Evolutionary conservation across 2,329 filamentous ascomycete genomes (phyloP).

Genomic region (Venturia effusa): DNA sequence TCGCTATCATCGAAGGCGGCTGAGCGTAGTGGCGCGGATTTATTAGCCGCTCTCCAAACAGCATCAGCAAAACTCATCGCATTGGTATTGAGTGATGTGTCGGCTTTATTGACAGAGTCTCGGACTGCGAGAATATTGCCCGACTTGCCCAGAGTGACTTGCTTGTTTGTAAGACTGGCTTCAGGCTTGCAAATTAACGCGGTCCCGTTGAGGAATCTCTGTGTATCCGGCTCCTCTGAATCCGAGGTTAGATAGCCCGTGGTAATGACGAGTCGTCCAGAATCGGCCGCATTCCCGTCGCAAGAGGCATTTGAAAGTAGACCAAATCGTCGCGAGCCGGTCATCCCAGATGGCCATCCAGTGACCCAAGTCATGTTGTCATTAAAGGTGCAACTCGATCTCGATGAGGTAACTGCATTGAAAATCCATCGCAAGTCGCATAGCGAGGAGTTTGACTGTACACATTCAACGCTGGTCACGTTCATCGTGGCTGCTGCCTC

Average conservation of each 20-base stretch:
- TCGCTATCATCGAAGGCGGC: background rate
- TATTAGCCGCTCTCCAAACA: background rate
- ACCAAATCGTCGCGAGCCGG: conserved; percentile 1
- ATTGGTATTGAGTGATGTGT: background rate
- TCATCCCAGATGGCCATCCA: background rate
- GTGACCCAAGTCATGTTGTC: background rate
- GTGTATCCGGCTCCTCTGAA: background rate
- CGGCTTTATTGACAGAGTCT: background rate
- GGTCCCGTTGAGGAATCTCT: background rate
- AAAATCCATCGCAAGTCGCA: background rate
- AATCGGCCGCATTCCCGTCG: background rate
- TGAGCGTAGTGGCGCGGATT: background rate
- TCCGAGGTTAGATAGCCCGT: background rate
- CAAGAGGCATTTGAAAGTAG: background rate
- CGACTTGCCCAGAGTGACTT: background rate
- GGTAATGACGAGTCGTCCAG: background rate
- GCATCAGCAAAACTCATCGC: background rate
- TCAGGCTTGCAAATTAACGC: background rate
- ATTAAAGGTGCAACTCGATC: background rate
- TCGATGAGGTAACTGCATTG: background rate
- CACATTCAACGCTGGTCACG: background rate
- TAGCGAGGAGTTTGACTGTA: background rate
- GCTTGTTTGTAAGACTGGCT: background rate
- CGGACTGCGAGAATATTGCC: background rate
- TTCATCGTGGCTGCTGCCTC: background rate